Conservation (phyloP, 164 flowering plant species). For the Umbellularia californica region DNA sequence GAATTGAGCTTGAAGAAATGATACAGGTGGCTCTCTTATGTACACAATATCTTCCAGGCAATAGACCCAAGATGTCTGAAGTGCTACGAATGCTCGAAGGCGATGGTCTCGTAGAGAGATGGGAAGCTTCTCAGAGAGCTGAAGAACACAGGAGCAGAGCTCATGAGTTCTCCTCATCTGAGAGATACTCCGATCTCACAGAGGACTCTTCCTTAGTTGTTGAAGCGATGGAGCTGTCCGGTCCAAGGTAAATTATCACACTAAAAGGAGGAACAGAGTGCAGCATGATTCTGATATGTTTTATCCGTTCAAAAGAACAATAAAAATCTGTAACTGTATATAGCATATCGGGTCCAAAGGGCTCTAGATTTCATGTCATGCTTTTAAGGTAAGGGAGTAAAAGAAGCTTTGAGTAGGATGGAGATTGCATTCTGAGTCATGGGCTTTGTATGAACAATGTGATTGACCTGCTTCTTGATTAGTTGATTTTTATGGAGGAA, state of each 20-base stretch:
- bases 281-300: not conserved
- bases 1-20: conserved; percentile 65
- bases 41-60: conserved; percentile 57
- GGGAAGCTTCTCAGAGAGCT: conserved; percentile 68
- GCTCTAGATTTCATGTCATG: not conserved
- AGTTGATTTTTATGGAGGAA: too few relatives aligned
- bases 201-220: conserved; percentile 62
- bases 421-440: not conserved
- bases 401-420: not conserved
- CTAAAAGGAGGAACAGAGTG: not conserved
- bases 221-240: conserved; percentile 75
- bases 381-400: not conserved
- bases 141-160: conserved; percentile 26
- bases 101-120: conserved; percentile 70
- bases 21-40: conserved; percentile 70
- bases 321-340: not conserved
- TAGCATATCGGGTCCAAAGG: not conserved
- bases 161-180: conserved; percentile 32
- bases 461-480: not conserved
- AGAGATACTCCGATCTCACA: conserved; percentile 64
- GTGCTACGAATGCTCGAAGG: conserved; percentile 74
- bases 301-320: not conserved
- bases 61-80: conserved; percentile 74
- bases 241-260: conserved; percentile 44
- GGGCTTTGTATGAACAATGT: not conserved